These are phyloP conservation scores for Metroxylon sagu DNA, from an alignment of 176 grass and related monocot species.

Conservation along the genomic window DNA sequence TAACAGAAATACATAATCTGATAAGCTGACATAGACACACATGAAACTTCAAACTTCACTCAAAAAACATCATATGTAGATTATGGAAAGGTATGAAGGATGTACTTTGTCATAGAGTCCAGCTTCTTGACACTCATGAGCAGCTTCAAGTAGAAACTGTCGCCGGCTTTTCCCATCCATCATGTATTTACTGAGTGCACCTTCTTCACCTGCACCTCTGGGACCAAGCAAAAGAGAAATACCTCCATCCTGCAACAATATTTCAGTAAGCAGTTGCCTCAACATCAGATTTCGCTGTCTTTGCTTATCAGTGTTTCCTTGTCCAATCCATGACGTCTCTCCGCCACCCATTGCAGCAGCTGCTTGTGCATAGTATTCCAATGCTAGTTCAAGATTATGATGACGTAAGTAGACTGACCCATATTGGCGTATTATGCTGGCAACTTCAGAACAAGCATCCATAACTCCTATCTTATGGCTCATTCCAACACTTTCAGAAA, in stretches of 20 bases:
- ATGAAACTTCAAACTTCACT: no score
- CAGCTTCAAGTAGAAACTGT: slow-evolving; percentile 85
- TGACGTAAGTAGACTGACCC: slow-evolving; percentile 74
- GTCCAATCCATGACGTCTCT: slow-evolving; percentile 60
- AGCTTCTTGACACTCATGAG: slow-evolving; percentile 75
- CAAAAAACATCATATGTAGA: no score
- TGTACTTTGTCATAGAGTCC: slow-evolving; percentile 86
- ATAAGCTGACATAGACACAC: no score
- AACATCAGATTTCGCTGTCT: slow-evolving; percentile 79
- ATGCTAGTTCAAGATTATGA: slow-evolving; percentile 74
- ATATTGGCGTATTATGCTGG: slow-evolving; percentile 78
- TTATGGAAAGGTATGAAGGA: no score
- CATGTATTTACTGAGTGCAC: slow-evolving; percentile 81
- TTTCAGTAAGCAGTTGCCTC: slow-evolving; percentile 73
- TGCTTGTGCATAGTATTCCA: slow-evolving; percentile 90
- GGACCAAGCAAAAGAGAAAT: slow-evolving; percentile 88
- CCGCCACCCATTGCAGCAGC: slow-evolving; percentile 88
- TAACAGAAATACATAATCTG: no score
- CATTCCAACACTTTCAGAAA: slow-evolving; percentile 54
- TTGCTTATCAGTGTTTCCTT: slow-evolving; percentile 57
- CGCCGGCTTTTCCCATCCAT: slow-evolving; percentile 64
- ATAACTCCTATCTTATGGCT: slow-evolving; percentile 69
- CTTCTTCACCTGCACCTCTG: slow-evolving; percentile 84
- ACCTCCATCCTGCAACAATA: slow-evolving; percentile 78
- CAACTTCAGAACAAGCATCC: slow-evolving; percentile 88